Conservation (phyloP, 306 rosid genomes). For the Castanea crenata region DNA sequence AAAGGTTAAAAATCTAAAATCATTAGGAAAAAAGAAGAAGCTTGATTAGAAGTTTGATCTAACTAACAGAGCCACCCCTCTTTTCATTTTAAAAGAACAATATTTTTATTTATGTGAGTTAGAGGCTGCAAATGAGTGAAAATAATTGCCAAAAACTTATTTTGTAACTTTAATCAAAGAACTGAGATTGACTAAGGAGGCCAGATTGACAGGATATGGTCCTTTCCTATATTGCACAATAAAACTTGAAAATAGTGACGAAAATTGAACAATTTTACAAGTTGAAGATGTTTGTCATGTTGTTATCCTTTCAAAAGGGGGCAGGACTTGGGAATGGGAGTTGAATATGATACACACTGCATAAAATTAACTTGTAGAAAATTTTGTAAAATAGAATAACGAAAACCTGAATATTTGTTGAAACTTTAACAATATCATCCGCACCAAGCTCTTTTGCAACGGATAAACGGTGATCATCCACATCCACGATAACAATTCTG, state of each 20-base stretch:
- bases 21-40: background rate
- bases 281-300: background rate
- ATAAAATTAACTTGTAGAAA: too few relatives aligned
- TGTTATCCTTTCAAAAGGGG: background rate
- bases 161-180: background rate
- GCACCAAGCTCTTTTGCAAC: conserved; percentile 85
- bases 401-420: conserved; percentile 59
- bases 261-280: background rate
- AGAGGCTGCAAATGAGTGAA: background rate
- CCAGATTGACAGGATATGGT: background rate
- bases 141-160: background rate
- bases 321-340: background rate
- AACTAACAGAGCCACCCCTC: background rate
- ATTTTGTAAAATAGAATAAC: background rate
- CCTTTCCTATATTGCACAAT: background rate
- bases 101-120: background rate
- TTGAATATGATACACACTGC: background rate
- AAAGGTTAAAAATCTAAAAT: background rate
- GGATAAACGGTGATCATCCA: conserved; percentile 72
- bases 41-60: background rate
- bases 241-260: background rate
- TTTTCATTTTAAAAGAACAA: background rate
- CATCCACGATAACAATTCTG: conserved; percentile 62
- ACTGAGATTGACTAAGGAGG: background rate
- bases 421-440: conserved; percentile 66